These are phyloP conservation scores for Epichloe sylvatica DNA, from an alignment of 2,329 filamentous ascomycete species.

Conservation along the genomic window DNA sequence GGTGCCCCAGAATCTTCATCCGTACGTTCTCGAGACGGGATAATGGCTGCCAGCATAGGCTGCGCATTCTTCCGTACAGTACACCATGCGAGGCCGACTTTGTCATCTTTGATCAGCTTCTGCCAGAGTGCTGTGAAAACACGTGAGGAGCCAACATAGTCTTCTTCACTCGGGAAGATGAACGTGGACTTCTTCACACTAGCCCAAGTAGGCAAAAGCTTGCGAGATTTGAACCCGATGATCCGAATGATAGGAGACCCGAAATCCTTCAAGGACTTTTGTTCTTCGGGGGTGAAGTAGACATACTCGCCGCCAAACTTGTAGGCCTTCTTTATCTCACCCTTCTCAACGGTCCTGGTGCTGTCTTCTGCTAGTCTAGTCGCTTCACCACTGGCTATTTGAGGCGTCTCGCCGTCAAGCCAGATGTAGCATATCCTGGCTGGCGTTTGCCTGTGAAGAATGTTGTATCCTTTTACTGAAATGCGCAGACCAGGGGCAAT, in stretches of 20 bases:
- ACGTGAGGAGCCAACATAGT: conserved; percentile 78
- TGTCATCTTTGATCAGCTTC: conserved; percentile 66
- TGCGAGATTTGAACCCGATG: conserved; percentile 81
- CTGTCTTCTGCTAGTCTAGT: conserved; percentile 66
- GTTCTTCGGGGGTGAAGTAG: conserved; percentile 70
- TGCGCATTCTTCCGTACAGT: conserved; percentile 68
- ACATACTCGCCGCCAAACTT: conserved; percentile 90
- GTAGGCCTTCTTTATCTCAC: conserved; percentile 79
- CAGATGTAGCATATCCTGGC: conserved; percentile 78
- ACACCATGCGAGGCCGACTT: conserved; percentile 81
- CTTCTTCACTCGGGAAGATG: conserved; percentile 85
- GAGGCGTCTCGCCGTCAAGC: conserved; percentile 69
- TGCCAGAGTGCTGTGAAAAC: conserved; percentile 86
- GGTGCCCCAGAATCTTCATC: conserved; percentile 54
- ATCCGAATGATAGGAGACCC: conserved; percentile 73
- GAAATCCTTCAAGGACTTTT: conserved; percentile 63
- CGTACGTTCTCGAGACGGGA: conserved; percentile 56
- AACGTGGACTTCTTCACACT: conserved; percentile 78
- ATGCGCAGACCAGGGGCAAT: conserved; percentile 74
- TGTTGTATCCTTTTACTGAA: conserved; percentile 83
- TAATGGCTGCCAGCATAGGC: conserved; percentile 65
- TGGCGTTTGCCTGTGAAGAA: conserved; percentile 72
- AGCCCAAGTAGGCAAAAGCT: conserved; percentile 65
- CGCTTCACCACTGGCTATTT: conserved; percentile 64
- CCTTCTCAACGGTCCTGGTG: conserved; percentile 60